These are phyloP conservation scores for Cystobasidium ongulense DNA, from an alignment of 768 basidiomycete species.

Conservation along the genomic window DNA sequence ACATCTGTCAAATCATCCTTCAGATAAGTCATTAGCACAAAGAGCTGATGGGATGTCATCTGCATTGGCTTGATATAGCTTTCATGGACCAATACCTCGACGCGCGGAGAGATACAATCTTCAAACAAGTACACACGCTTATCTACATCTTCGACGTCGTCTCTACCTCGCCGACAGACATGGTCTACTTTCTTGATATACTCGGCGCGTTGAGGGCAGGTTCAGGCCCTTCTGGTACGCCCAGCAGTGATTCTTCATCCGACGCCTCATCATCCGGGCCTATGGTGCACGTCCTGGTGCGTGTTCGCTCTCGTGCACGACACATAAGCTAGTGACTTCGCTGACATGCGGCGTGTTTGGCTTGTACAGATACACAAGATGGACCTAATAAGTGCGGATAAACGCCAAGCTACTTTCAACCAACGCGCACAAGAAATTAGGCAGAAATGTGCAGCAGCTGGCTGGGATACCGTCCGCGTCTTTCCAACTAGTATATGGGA, in stretches of 20 bases:
- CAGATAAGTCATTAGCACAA: neutral
- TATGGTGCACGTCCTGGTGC: constrained; percentile 26
- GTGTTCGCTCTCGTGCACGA: constrained; percentile 48
- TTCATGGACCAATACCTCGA: constrained; percentile 97
- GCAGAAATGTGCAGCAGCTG: constrained; percentile 51
- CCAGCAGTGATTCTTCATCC: neutral
- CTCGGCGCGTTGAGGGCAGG: constrained; percentile 68
- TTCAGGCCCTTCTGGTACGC: constrained; percentile 47
- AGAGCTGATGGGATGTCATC: neutral
- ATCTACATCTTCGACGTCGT: constrained; percentile 99
- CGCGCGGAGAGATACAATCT: constrained; percentile 83
- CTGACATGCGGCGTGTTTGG: constrained; percentile 73
- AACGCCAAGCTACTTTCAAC: constrained; percentile 56
- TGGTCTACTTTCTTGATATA: constrained; percentile 86
- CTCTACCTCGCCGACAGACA: constrained; percentile 68
- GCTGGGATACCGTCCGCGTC: constrained; percentile 23
- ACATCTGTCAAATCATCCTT: neutral
- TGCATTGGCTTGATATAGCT: constrained; percentile 45
- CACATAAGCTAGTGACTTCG: too few relatives aligned
- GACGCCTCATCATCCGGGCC: neutral
- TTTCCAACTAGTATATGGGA: constrained; percentile 96
- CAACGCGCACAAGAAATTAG: constrained; percentile 67
- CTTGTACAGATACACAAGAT: constrained; percentile 71
- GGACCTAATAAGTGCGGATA: constrained; percentile 63
- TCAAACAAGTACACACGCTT: constrained; percentile 90